A percentile compares a stretch with the other conserved stretches of the same genome.
Conservation (phyloP, 2,329 filamentous ascomycete genomes). For the Sarocladium brachiariae region DNA sequence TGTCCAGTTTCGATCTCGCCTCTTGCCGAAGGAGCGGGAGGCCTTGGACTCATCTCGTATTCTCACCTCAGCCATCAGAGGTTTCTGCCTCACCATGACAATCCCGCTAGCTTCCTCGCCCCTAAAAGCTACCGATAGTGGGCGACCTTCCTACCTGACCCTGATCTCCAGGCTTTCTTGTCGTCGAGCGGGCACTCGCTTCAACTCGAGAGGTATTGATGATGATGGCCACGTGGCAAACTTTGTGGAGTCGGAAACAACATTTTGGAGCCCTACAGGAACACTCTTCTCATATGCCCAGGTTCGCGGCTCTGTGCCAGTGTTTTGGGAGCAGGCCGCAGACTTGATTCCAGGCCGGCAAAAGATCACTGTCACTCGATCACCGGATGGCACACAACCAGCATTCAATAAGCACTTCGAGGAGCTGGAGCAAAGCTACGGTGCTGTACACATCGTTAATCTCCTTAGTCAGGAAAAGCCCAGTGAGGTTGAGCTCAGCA, state of each 20-base stretch:
- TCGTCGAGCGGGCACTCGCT: conserved; percentile 82
- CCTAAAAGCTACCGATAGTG: conserved; percentile 56
- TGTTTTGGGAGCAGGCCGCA: conserved; percentile 94
- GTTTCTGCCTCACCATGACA: conserved; percentile 81
- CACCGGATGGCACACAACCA: conserved; percentile 82
- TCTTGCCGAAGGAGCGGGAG: conserved; percentile 67
- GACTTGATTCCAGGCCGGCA: conserved; percentile 87
- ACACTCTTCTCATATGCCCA: conserved; percentile 90
- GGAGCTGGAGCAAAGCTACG: conserved; percentile 77
- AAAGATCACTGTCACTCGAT: conserved; percentile 86
- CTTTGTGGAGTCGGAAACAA: conserved; percentile 96
- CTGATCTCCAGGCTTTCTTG: conserved; percentile 90
- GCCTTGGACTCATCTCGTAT: conserved; percentile 82
- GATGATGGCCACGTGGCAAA: conserved; percentile 97
- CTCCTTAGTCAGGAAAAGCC: conserved; percentile 85
- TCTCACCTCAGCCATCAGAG: conserved; percentile 86
- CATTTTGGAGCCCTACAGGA: conserved; percentile 75
- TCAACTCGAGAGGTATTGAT: conserved; percentile 95
- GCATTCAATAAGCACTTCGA: conserved; percentile 95
- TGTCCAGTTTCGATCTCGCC: conserved; percentile 77
- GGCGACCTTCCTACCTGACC: conserved; percentile 76
- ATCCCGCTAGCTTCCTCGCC: conserved; percentile 73
- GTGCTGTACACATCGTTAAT: conserved; percentile 87
- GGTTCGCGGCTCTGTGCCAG: conserved; percentile 82
- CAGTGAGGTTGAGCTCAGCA: conserved; percentile 76